Percentiles rank a stretch among this genome's conserved stretches.
Conservation (phyloP, 441 rosid genomes). For the Adansonia madagascariensis region DNA sequence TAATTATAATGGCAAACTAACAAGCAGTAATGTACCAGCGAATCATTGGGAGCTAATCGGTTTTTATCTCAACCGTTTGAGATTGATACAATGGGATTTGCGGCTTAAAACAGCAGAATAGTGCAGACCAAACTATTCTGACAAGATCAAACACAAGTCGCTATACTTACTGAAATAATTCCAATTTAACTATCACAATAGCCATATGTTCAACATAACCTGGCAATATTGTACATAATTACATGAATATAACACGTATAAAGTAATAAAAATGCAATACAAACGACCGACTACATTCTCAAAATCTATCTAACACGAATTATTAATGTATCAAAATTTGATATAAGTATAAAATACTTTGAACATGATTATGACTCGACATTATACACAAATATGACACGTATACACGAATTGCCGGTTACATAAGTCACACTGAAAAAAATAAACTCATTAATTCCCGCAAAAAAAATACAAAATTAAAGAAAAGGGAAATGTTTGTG, state of each 20-base stretch:
- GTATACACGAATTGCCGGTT: too few species aligned
- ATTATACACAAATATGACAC: too few species aligned
- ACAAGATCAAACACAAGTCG: not conserved
- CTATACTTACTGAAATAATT: not conserved
- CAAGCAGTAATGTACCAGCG: not conserved
- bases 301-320: too few species aligned
- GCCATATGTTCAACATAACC: not conserved
- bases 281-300: too few species aligned
- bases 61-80: not conserved
- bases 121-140: not conserved
- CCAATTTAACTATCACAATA: constrained; percentile 1
- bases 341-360: too few species aligned
- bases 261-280: too few species aligned
- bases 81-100: constrained; percentile 1
- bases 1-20: not conserved
- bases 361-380: too few species aligned
- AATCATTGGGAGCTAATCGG: not conserved
- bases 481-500: constrained; percentile 2
- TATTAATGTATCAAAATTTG: too few species aligned
- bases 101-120: not conserved
- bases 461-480: constrained; percentile 9
- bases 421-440: not conserved
- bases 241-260: too few species aligned
- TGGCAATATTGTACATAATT: too few species aligned
- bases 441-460: not conserved